A percentile compares a stretch with the other conserved stretches of the same genome.
These are phyloP conservation scores for Chrysosporium queenslandicum DNA, from an alignment of 2,329 filamentous ascomycete genomes.

Conservation along the genomic window DNA sequence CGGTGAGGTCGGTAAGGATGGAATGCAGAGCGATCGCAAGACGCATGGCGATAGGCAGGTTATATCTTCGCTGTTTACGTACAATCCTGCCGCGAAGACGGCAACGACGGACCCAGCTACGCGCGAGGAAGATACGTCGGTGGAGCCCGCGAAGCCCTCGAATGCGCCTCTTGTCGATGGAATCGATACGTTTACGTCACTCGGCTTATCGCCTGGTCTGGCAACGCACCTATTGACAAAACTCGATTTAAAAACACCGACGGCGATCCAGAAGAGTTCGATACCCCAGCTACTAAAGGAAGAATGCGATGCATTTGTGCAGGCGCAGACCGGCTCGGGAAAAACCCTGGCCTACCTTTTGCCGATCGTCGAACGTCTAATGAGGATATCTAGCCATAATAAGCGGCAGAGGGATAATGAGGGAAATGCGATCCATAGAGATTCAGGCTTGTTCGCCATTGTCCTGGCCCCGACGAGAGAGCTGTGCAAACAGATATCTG, in stretches of 20 bases:
- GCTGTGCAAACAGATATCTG: slow-evolving; percentile 83
- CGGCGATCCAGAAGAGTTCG: slow-evolving; percentile 85
- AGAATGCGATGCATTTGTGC: slow-evolving; percentile 85
- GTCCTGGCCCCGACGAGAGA: slow-evolving; percentile 91
- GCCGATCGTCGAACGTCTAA: slow-evolving; percentile 79
- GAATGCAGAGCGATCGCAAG: slow-evolving; percentile 13
- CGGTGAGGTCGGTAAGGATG: slow-evolving; percentile 13
- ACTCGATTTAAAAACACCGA: slow-evolving; percentile 79
- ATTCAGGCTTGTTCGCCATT: slow-evolving; percentile 86
- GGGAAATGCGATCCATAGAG: slow-evolving; percentile 56
- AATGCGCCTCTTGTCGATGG: slow-evolving; percentile 84
- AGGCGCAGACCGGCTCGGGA: slow-evolving; percentile 93
- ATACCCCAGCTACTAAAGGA: slow-evolving; percentile 69
- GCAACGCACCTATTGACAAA: slow-evolving; percentile 76
- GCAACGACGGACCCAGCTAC: slow-evolving; percentile 30
- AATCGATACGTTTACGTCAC: slow-evolving; percentile 71
- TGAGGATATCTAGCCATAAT: slow-evolving; percentile 56
- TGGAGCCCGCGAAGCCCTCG: slow-evolving; percentile 59
- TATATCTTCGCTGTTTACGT: slow-evolving; percentile 85
- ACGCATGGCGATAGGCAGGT: slow-evolving; percentile 46
- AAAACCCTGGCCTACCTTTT: slow-evolving; percentile 95
- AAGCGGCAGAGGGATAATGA: slow-evolving; percentile 31
- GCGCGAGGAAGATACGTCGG: slow-evolving; percentile 21
- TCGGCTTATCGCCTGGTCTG: slow-evolving; percentile 71
- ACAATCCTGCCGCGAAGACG: slow-evolving; percentile 66